phyloP scores from a whole-genome alignment of 495 filamentous ascomycete genomes.

The Hypoxylon subgilvum region DNA sequence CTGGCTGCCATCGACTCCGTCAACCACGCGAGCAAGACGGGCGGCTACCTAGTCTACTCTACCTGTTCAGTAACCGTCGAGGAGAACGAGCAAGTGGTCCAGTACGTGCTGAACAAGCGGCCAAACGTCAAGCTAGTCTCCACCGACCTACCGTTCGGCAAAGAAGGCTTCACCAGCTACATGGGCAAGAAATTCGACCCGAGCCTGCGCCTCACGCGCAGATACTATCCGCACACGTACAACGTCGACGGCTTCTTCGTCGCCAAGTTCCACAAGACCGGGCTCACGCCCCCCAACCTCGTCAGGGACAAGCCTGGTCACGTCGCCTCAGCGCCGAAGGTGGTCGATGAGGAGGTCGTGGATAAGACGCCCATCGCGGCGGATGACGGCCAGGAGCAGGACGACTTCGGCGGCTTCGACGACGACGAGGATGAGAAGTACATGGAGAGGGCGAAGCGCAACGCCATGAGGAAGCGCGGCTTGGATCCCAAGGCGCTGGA shows the following conservation, averaged over 20 bases:
- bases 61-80: slow-evolving; percentile 88
- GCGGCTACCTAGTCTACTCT: slow-evolving; percentile 91
- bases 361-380: slow-evolving; percentile 58
- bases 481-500: slow-evolving; percentile 58
- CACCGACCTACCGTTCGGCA: slow-evolving; percentile 90
- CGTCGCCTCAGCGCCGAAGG: slow-evolving; percentile 28
- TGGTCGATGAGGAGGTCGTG: slow-evolving; percentile 47
- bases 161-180: slow-evolving; percentile 85
- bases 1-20: slow-evolving; percentile 93
- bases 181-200: slow-evolving; percentile 88
- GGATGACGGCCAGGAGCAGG: slow-evolving; percentile 47
- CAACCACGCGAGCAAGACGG: slow-evolving; percentile 82
- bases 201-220: slow-evolving; percentile 80
- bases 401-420: slow-evolving; percentile 87
- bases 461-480: slow-evolving; percentile 60
- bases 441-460: slow-evolving; percentile 75
- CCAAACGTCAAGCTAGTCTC: slow-evolving; percentile 94
- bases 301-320: slow-evolving; percentile 50
- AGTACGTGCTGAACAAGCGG: slow-evolving; percentile 86
- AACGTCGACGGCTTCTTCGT: slow-evolving; percentile 99
- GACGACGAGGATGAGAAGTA: slow-evolving; percentile 79
- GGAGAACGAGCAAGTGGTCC: slow-evolving; percentile 91
- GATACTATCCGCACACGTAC: slow-evolving; percentile 93
- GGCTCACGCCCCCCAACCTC: slow-evolving; percentile 67
- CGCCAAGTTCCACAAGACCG: slow-evolving; percentile 93